These are phyloP conservation scores for Neonectria faginata DNA, from an alignment of 2,329 filamentous ascomycete species.

Conservation along the genomic window DNA sequence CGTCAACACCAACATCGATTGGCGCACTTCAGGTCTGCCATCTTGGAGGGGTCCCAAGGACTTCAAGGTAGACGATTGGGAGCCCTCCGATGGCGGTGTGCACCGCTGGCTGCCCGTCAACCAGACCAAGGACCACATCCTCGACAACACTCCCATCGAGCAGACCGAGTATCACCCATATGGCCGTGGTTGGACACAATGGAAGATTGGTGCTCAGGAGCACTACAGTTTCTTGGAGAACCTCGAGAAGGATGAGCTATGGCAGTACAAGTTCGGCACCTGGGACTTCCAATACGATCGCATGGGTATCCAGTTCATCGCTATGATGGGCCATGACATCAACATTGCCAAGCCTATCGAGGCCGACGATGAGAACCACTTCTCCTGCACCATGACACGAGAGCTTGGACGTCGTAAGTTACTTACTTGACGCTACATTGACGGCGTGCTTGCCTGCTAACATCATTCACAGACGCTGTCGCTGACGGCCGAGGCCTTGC, in stretches of 20 bases:
- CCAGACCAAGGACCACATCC: slow-evolving; percentile 49
- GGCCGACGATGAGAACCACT: slow-evolving; percentile 60
- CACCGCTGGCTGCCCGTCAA: slow-evolving; percentile 64
- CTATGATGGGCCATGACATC: slow-evolving; percentile 65
- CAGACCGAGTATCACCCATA: slow-evolving; percentile 60
- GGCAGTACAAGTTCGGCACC: slow-evolving; percentile 60
- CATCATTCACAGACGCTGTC: slow-evolving; percentile 50
- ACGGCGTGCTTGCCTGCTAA: slow-evolving; percentile 25
- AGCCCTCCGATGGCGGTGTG: slow-evolving; percentile 51
- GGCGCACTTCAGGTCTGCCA: slow-evolving; percentile 56
- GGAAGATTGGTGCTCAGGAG: slow-evolving; percentile 63
- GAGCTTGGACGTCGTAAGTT: slow-evolving; percentile 52
- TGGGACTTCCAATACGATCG: slow-evolving; percentile 63
- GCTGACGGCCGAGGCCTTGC: slow-evolving; percentile 67
- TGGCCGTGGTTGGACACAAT: slow-evolving; percentile 59
- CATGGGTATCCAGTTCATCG: slow-evolving; percentile 66
- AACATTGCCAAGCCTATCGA: slow-evolving; percentile 59
- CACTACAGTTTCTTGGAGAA: slow-evolving; percentile 63
- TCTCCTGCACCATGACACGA: slow-evolving; percentile 54
- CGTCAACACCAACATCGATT: slow-evolving; percentile 43
- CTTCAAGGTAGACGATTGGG: slow-evolving; percentile 49
- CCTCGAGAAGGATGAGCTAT: slow-evolving; percentile 58
- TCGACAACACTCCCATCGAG: slow-evolving; percentile 60
- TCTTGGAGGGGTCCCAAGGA: slow-evolving; percentile 47
- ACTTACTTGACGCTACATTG: not conserved